phyloP scores from a whole-genome alignment of 495 filamentous ascomycete species.

The Aspergillus affinis region DNA sequence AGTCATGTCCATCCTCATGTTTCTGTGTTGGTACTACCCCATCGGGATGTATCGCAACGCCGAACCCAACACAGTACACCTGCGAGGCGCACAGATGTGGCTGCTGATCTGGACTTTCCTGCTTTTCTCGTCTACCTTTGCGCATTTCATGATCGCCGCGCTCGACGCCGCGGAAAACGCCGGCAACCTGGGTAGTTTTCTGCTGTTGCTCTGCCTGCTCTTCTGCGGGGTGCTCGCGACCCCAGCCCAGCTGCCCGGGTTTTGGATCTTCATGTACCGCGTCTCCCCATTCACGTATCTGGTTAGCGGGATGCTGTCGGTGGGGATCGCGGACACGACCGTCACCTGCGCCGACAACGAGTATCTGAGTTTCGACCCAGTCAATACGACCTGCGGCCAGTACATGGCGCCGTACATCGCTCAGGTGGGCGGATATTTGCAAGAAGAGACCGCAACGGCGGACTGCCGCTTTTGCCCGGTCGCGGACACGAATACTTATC shows the following conservation, averaged over 20 bases:
- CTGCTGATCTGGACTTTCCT: constrained; percentile 48
- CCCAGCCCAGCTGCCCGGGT: constrained; percentile 56
- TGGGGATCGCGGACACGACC: constrained; percentile 31
- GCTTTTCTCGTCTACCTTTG: constrained; percentile 50
- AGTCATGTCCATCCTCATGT: constrained; percentile 50
- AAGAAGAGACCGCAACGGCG: constrained; percentile 34
- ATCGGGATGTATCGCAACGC: constrained; percentile 54
- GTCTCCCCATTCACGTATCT: constrained; percentile 51
- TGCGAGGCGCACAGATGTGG: constrained; percentile 49
- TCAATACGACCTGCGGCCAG: constrained; percentile 47
- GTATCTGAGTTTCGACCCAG: constrained; percentile 50
- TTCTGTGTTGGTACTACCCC: constrained; percentile 58
- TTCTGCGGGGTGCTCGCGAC: constrained; percentile 60
- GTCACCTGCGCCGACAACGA: constrained; percentile 34
- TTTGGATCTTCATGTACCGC: constrained; percentile 68
- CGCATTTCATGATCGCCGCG: constrained; percentile 53
- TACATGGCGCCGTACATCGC: constrained; percentile 54
- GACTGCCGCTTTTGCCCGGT: constrained; percentile 61
- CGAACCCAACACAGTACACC: constrained; percentile 28
- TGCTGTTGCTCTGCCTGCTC: constrained; percentile 40
- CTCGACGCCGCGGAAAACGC: constrained; percentile 53
- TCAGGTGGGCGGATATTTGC: constrained; percentile 51
- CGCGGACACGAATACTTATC: constrained; percentile 12
- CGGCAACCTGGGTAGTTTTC: constrained; percentile 3
- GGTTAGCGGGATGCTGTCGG: constrained; percentile 40